Percentiles rank a stretch among this genome's conserved stretches.
phyloP scores from a whole-genome alignment of 345 rosid species.

The Conringia planisiliqua region DNA sequence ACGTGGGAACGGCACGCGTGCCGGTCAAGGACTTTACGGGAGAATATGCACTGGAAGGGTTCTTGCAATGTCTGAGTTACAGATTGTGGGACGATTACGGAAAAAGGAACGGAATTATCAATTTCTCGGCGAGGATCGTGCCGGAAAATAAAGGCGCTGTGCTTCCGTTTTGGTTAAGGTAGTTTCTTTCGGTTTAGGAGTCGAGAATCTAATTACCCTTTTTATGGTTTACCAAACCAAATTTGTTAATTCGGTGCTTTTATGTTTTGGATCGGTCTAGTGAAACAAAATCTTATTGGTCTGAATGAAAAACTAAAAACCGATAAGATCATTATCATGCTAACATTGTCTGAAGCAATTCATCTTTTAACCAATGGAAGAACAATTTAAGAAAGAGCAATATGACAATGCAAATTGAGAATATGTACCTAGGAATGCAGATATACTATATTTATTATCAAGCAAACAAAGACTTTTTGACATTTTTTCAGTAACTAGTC shows the following conservation, averaged over 20 bases:
- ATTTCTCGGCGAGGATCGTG: constrained; percentile 17
- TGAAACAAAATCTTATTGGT: background rate
- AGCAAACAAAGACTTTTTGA: background rate
- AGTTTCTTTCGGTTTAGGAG: background rate
- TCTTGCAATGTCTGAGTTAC: constrained; percentile 27
- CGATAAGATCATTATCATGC: constrained; percentile 31
- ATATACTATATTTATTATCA: background rate
- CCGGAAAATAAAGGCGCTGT: background rate
- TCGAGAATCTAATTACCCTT: too few species aligned
- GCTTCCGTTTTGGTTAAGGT: constrained; percentile 16
- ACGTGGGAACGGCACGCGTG: constrained; percentile 28
- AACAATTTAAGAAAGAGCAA: constrained; percentile 20
- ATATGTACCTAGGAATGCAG: too few species aligned
- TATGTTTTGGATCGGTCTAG: too few species aligned
- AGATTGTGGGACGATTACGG: constrained; percentile 13
- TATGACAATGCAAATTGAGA: too few species aligned
- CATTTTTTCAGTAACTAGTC: background rate
- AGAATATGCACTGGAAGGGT: constrained; percentile 27
- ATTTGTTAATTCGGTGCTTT: too few species aligned
- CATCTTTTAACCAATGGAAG: background rate
- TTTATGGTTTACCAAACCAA: too few species aligned
- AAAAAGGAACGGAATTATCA: constrained; percentile 11
- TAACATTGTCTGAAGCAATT: constrained; percentile 42
- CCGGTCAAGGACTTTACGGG: constrained; percentile 26
- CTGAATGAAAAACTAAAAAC: too few species aligned